Base-by-base conservation (phyloP, 371 early-diverging fungal species). In the Furculomyces boomerangus region DNA sequence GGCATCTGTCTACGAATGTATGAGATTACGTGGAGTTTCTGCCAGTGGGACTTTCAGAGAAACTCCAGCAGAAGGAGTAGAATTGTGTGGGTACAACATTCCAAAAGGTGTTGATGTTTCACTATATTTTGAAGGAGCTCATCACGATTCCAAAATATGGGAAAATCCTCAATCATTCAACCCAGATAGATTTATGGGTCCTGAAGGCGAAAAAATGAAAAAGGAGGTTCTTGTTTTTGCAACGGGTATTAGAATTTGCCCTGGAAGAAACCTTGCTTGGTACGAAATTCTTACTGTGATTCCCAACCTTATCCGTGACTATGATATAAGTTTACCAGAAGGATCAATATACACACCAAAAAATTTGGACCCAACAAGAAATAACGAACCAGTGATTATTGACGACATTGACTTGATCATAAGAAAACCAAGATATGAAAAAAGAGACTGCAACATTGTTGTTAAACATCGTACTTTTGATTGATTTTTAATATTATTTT, bases 201-300 rank as follows among this genome's bases (percentile, higher is more conserved):
- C 31, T n/a, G 57, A 60, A 0, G 49, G 60, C 30, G 49, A 20
- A 1, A 50, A 31, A 16, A 28, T 35, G 2, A 59, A 62, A 53
- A 58, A 43, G 1, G 50, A 31, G 1, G 27, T 66, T 8, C n/a
- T 70, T 50, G 59, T 61, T 0, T 70, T 70, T 30, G 57, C 65
- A n/a, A 46, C 50, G 2, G 70, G 70, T 20, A 62, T 69, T 7
- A 53, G 70, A 16, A 57, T 50, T 2, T 70, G 70, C 18, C 60
- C 63, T 5, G 70, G 70, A 0, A 53, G 57, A 14, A 37, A 69
- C 18, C 48, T 53, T 10, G 53, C 53, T 8, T 44, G 39, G 53
- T n/a, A 16, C 18, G 64, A 63, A 28, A 16, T 68, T 54, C 57
- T 62, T 13, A 67, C 65, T 0, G 44, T 54, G n/a, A 30, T 68